phyloP scores from a whole-genome alignment of 140 eudicot genomes.

The Erigeron philadelphicus region DNA sequence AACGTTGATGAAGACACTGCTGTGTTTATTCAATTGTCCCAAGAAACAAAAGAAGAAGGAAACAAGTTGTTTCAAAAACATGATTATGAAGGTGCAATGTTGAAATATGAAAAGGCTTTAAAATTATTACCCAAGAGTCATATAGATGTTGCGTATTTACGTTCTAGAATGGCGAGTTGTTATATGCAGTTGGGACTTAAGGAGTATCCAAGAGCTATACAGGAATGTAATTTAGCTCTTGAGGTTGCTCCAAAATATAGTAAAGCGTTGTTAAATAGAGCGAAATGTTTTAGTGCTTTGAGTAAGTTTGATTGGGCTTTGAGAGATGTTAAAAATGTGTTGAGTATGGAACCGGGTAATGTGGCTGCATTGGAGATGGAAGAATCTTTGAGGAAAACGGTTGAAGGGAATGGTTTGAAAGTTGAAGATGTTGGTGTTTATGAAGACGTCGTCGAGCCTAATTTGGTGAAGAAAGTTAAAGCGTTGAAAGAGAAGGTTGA shows the following conservation, averaged over 20 bases:
- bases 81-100: constrained; percentile 78
- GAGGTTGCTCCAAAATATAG: constrained; percentile 86
- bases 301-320: constrained; percentile 63
- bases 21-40: constrained; percentile 73
- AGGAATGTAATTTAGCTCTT: constrained; percentile 84
- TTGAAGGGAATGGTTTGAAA: constrained; percentile 43
- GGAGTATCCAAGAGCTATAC: constrained; percentile 77
- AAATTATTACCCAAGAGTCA: constrained; percentile 67
- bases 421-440: constrained; percentile 42
- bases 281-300: constrained; percentile 59
- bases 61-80: constrained; percentile 58
- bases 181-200: constrained; percentile 82
- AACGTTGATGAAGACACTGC: constrained; percentile 74
- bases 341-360: constrained; percentile 77
- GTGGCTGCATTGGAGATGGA: constrained; percentile 54
- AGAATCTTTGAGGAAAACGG: constrained; percentile 11
- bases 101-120: constrained; percentile 78
- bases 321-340: constrained; percentile 60
- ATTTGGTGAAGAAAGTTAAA: constrained; percentile 21
- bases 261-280: constrained; percentile 75
- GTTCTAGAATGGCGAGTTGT: constrained; percentile 70
- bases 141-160: constrained; percentile 66
- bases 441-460: constrained; percentile 32
- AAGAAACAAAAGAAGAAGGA: constrained; percentile 84
- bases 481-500: constrained; percentile 40